phyloP scores from a whole-genome alignment of 2,329 filamentous ascomycete species.

The Helminthosporium solani region DNA sequence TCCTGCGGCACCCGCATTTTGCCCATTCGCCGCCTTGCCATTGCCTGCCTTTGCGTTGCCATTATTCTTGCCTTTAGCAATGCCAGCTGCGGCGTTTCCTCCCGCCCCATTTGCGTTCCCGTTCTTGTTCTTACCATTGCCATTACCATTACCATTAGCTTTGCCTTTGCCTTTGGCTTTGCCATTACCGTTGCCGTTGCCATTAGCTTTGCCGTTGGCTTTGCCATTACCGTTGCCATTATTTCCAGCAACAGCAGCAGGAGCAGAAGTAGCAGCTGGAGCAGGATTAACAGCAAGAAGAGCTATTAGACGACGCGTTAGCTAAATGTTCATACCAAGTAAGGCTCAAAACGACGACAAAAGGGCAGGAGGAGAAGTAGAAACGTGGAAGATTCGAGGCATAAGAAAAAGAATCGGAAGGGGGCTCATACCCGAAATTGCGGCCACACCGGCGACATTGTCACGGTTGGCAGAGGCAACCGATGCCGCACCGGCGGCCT shows the following conservation, averaged over 20 bases:
- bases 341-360: too few relatives aligned
- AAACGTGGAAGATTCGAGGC: not conserved
- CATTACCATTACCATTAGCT: slow-evolving; percentile 2
- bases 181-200: slow-evolving; percentile 3
- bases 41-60: slow-evolving; percentile 10
- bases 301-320: slow-evolving; percentile 7
- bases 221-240: not conserved
- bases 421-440: slow-evolving; percentile 43
- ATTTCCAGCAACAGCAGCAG: slow-evolving; percentile 8
- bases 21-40: not conserved
- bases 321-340: not conserved
- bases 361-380: not conserved
- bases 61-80: slow-evolving; percentile 1
- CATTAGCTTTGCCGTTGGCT: slow-evolving; percentile 3
- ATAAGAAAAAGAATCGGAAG: not conserved
- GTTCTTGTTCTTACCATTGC: slow-evolving; percentile 4
- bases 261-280: slow-evolving; percentile 5
- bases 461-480: slow-evolving; percentile 15
- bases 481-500: slow-evolving; percentile 42
- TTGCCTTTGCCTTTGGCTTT: too few relatives aligned
- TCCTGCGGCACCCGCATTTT: not conserved
- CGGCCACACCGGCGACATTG: slow-evolving; percentile 36
- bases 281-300: slow-evolving; percentile 6
- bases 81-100: not conserved
- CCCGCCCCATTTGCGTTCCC: slow-evolving; percentile 5